These are phyloP conservation scores for Pseudogymnoascus sp. DNA, from an alignment of 2,329 filamentous ascomycete species.

Conservation along the genomic window DNA sequence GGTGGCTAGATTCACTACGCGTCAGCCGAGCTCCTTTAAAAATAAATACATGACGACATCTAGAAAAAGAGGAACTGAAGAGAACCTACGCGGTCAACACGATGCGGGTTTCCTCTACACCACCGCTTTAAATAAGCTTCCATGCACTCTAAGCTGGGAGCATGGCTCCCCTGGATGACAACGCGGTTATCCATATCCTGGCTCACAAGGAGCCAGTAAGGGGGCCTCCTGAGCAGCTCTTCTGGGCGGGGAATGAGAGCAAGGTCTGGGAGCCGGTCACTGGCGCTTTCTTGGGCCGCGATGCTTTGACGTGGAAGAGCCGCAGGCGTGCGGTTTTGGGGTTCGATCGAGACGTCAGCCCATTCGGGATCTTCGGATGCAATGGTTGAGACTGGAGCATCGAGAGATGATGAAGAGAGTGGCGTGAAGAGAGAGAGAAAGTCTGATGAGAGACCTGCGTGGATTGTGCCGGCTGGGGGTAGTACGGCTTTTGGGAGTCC, in stretches of 20 bases:
- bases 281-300: slow-evolving; percentile 29
- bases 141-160: slow-evolving; percentile 40
- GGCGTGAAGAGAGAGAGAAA: slow-evolving; percentile 33
- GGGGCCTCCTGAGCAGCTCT: slow-evolving; percentile 41
- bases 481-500: slow-evolving; percentile 33
- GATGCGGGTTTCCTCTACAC: slow-evolving; percentile 39
- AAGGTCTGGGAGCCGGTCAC: slow-evolving; percentile 36
- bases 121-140: slow-evolving; percentile 43
- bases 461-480: slow-evolving; percentile 20
- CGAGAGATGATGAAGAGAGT: slow-evolving; percentile 1
- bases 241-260: slow-evolving; percentile 41
- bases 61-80: neutral
- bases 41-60: neutral
- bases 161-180: slow-evolving; percentile 44
- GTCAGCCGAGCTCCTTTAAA: slow-evolving; percentile 12
- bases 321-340: slow-evolving; percentile 23
- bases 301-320: slow-evolving; percentile 27
- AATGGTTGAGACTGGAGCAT: slow-evolving; percentile 11
- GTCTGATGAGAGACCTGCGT: slow-evolving; percentile 27
- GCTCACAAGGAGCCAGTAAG: slow-evolving; percentile 42
- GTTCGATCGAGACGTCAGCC: slow-evolving; percentile 38
- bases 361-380: slow-evolving; percentile 36
- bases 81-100: slow-evolving; percentile 31
- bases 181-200: slow-evolving; percentile 30
- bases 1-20: slow-evolving; percentile 33